A percentile compares a stretch with the other conserved stretches of the same genome.
Conservation (phyloP, 2,329 filamentous ascomycete species). For the Calonectria hongkongensis region DNA sequence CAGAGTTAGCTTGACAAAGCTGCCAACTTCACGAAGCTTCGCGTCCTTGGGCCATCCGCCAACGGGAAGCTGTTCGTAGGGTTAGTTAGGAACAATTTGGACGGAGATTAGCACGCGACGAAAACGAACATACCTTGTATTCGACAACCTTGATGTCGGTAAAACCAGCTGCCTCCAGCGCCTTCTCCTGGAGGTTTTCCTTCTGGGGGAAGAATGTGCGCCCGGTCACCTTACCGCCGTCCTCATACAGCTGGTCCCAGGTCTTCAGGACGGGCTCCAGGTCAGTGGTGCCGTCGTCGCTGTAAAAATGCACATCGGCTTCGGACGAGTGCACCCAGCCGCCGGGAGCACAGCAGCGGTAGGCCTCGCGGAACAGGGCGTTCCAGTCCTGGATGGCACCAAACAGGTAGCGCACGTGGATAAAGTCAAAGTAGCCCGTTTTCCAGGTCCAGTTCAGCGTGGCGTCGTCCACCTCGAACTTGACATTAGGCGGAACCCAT, state of each 20-base stretch:
- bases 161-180: slow-evolving; percentile 43
- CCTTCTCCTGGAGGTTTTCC: slow-evolving; percentile 40
- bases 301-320: slow-evolving; percentile 38
- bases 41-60: slow-evolving; percentile 47
- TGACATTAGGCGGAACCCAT: slow-evolving; percentile 50
- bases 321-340: slow-evolving; percentile 49
- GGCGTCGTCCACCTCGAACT: slow-evolving; percentile 49
- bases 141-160: slow-evolving; percentile 44
- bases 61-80: slow-evolving; percentile 35
- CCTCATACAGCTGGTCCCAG: slow-evolving; percentile 41
- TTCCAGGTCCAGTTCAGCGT: slow-evolving; percentile 46
- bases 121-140: slow-evolving; percentile 40
- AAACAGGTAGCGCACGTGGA: slow-evolving; percentile 49
- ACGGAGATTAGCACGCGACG: not conserved
- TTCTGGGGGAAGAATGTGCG: slow-evolving; percentile 42
- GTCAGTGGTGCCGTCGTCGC: slow-evolving; percentile 47
- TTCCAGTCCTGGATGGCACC: slow-evolving; percentile 47
- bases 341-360: slow-evolving; percentile 47
- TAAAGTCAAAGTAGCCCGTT: slow-evolving; percentile 40
- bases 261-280: slow-evolving; percentile 34
- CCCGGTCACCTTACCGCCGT: slow-evolving; percentile 40
- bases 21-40: slow-evolving; percentile 42
- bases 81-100: no score
- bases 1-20: slow-evolving; percentile 43
- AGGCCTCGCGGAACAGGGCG: slow-evolving; percentile 43